Base-by-base conservation (phyloP, 1,139 yeast species). In the Candida glucosophila region DNA sequence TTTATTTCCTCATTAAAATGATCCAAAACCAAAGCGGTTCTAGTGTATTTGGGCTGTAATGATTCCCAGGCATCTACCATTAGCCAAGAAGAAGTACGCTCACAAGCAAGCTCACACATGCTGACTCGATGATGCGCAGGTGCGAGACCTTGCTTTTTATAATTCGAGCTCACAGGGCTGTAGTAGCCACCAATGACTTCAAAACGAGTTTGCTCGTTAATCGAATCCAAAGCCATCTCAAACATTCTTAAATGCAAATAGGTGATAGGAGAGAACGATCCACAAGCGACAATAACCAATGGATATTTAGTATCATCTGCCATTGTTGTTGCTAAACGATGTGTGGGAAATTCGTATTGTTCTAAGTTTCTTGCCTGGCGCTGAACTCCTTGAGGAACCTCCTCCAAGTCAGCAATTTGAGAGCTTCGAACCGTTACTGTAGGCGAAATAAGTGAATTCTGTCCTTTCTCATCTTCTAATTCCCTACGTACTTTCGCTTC, bases 21-120 rank as follows among this genome's bases (percentile, higher is more conserved):
- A 52, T 90, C 98, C 48, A 90, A 67, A 5, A 90, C 99, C 28
- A 85, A 69, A 2, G 98, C 97, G 0, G 99, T 90, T 39, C 98
- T 68, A 15, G 95, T 86, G 51, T 92, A 92, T 26, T 74, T 70
- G 1, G 86, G 83, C 51, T 92, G 98, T 33, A 90, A 62, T 5
- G 94, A 80, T 54, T 90, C 99, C 99, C 99, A 90, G 1, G 97
- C 96, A 52, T 90, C 99, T 14, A 90, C 98, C 97, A 90, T 92
- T 25, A 92, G 66, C 97, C 99, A 90, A 15, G 92, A 77, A 4
- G 92, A 77, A 0, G 99, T 90, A 44, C 98, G 70, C 48, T 90
- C 98, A 54, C 98, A 88, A 0, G 97, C 98, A 48, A 90, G 64
- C 51, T 92, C 97, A 54, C 98, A 88, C 98, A 90, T 90, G 29